Percentiles rank a stretch among this genome's conserved stretches.
phyloP scores from a whole-genome alignment of 2,329 filamentous ascomycete genomes.

The Xylaria polymorpha region DNA sequence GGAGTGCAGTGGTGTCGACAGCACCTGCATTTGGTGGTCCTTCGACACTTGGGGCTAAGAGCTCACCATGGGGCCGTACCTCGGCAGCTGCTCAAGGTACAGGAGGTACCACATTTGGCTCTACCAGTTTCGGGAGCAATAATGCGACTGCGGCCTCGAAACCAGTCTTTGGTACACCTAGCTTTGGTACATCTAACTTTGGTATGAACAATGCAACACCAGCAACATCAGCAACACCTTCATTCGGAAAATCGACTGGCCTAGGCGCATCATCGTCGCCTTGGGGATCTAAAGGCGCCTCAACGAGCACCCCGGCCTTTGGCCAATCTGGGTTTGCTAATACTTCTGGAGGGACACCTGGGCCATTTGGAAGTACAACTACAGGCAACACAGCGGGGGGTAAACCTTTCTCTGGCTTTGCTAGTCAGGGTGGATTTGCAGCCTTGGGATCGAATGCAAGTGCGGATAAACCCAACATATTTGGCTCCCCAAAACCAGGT shows the following conservation, averaged over 20 bases:
- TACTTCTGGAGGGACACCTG: conserved; percentile 35
- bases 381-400: conserved; percentile 34
- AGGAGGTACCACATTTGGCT: conserved; percentile 55
- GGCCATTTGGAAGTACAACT: conserved; percentile 39
- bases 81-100: conserved; percentile 47
- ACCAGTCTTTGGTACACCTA: conserved; percentile 57
- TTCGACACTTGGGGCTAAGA: conserved; percentile 61
- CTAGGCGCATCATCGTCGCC: conserved; percentile 63
- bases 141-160: conserved; percentile 54
- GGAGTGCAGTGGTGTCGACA: conserved; percentile 51
- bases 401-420: conserved; percentile 59
- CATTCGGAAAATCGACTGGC: conserved; percentile 65
- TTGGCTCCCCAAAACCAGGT: conserved; percentile 54
- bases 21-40: conserved; percentile 61
- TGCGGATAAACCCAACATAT: conserved; percentile 53
- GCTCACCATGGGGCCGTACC: conserved; percentile 63
- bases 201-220: conserved; percentile 41
- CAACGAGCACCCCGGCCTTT: conserved; percentile 59
- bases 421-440: conserved; percentile 66
- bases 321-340: conserved; percentile 65
- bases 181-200: conserved; percentile 51
- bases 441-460: conserved; percentile 56
- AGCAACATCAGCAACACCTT: conserved; percentile 47
- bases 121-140: conserved; percentile 56
- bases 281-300: conserved; percentile 60